phyloP scores from a whole-genome alignment of 306 rosid species.

The Abrus precatorius region DNA sequence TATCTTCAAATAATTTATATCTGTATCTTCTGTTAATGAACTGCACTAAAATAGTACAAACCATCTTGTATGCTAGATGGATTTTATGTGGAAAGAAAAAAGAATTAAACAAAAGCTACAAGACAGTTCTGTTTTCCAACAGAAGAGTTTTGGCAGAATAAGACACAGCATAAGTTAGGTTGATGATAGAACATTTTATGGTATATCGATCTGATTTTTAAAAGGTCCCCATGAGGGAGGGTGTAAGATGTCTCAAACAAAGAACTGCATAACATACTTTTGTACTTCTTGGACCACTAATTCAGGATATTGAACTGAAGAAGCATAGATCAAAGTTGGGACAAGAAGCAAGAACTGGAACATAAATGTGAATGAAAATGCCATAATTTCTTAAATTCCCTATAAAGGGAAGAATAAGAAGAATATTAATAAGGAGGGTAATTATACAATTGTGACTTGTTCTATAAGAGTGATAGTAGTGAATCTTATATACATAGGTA shows the following conservation, averaged over 20 bases:
- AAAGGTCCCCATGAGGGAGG: neutral
- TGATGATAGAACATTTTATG: neutral
- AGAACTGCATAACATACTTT: conserved; percentile 53
- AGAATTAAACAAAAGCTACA: neutral
- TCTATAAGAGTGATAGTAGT: conserved; percentile 44
- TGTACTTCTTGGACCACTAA: conserved; percentile 67
- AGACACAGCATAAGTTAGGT: neutral
- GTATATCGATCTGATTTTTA: neutral
- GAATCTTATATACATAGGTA: conserved; percentile 58
- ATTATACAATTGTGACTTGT: conserved; percentile 34
- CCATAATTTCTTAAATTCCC: conserved; percentile 48
- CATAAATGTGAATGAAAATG: conserved; percentile 52
- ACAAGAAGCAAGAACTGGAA: conserved; percentile 51
- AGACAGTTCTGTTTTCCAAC: neutral
- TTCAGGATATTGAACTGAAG: conserved; percentile 66
- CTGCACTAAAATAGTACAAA: conserved; percentile 2
- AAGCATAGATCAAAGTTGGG: conserved; percentile 54
- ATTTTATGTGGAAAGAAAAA: neutral
- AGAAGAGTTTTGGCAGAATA: neutral
- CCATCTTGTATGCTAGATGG: neutral
- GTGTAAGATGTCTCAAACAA: neutral
- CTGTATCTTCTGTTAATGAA: neutral
- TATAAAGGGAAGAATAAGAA: conserved; percentile 23
- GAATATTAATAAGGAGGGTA: conserved; percentile 21
- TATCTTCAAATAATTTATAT: neutral